A percentile compares a stretch with the other conserved stretches of the same genome.
Evolutionary conservation across 1,139 yeast genomes (phyloP).

Genomic region (Suhomyces atakaporum): DNA sequence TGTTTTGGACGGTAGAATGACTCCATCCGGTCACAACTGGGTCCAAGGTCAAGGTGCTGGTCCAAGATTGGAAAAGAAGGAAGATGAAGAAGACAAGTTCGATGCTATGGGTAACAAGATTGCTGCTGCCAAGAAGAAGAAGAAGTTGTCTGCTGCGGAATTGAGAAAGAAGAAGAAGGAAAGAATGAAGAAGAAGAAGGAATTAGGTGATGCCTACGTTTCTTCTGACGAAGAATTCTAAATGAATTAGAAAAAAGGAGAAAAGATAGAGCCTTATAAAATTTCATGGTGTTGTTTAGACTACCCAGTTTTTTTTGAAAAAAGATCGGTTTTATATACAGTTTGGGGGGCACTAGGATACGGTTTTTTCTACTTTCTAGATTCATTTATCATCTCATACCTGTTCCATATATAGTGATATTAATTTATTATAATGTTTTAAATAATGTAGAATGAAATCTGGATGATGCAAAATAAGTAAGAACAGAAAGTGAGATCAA

Average conservation of each 20-base stretch:
- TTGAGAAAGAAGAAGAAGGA: slow-evolving; percentile 99
- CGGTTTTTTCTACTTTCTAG: slow-evolving; percentile 8
- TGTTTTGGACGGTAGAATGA: slow-evolving; percentile 95
- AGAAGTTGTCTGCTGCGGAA: slow-evolving; percentile 97
- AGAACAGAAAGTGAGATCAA: no score
- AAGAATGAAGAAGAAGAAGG: slow-evolving; percentile 99
- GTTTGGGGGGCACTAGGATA: slow-evolving; percentile 10
- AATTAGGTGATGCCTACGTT: slow-evolving; percentile 97
- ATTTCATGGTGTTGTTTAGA: slow-evolving; percentile 8
- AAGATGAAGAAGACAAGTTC: slow-evolving; percentile 96
- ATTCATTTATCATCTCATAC: slow-evolving; percentile 8
- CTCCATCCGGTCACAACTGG: slow-evolving; percentile 99
- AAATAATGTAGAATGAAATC: slow-evolving; percentile 1
- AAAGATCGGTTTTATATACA: slow-evolving; percentile 12
- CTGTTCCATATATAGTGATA: slow-evolving; percentile 14
- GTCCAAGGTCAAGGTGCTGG: slow-evolving; percentile 99
- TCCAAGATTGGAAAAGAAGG: slow-evolving; percentile 96
- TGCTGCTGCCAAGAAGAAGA: slow-evolving; percentile 93
- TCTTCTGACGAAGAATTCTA: slow-evolving; percentile 81
- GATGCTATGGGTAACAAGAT: slow-evolving; percentile 99
- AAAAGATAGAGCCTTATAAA: slow-evolving; percentile 4
- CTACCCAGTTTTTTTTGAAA: slow-evolving; percentile 13
- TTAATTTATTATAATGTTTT: slow-evolving; percentile 13
- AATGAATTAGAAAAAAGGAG: slow-evolving; percentile 2
- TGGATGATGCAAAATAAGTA: no score